Evolutionary conservation across 305 asterid species (phyloP).

Genomic region (Fraxinus paxiana): DNA sequence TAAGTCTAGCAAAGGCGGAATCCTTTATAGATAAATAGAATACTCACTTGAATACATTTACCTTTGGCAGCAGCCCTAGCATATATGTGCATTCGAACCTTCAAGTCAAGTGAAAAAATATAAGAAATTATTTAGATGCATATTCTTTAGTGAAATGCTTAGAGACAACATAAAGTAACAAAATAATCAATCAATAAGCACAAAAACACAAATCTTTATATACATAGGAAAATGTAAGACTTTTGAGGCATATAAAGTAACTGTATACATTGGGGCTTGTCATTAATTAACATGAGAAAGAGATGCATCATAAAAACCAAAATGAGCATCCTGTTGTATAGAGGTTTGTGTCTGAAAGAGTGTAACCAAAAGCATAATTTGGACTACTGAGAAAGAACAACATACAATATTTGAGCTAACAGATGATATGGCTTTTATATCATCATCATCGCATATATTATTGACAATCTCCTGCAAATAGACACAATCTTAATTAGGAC

Average conservation of each 20-base stretch:
- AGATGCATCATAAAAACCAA: neutral
- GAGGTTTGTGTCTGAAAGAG: neutral
- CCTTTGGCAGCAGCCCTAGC: conserved; percentile 45
- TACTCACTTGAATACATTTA: conserved; percentile 46
- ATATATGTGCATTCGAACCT: conserved; percentile 41
- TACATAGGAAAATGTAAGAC: neutral
- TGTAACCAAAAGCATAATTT: conserved; percentile 1
- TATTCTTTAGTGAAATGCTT: neutral
- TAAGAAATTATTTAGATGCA: conserved; percentile 11
- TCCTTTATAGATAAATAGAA: neutral
- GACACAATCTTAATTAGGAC: conserved; percentile 7
- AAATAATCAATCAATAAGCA: neutral
- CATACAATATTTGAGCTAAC: conserved; percentile 37
- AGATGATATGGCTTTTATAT: conserved; percentile 41
- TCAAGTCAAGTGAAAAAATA: neutral
- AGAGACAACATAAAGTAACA: neutral
- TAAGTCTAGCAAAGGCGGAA: neutral
- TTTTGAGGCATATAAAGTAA: neutral
- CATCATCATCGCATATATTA: conserved; percentile 41
- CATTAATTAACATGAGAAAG: neutral
- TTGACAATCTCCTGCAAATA: conserved; percentile 36
- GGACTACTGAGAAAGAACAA: conserved; percentile 10
- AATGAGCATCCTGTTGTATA: neutral
- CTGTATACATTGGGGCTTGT: neutral
- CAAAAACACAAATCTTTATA: neutral